These are phyloP conservation scores for Arthrinium phaeospermum DNA, from an alignment of 2,329 filamentous ascomycete genomes.

Conservation along the genomic window DNA sequence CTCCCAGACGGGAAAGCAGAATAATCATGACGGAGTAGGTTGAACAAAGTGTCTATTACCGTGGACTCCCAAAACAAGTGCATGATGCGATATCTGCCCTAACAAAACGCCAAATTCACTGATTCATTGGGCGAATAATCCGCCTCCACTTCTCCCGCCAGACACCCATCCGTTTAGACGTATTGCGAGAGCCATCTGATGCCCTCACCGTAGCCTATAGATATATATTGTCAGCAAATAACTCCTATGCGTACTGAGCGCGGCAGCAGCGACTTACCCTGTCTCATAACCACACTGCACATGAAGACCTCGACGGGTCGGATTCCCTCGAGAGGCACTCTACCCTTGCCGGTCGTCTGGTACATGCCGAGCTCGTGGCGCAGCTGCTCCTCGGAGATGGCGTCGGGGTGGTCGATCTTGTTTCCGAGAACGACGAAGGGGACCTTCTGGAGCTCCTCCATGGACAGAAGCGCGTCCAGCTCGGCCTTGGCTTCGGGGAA, in stretches of 20 bases:
- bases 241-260: conserved; percentile 25
- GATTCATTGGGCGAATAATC: conserved; percentile 9
- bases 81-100: conserved; percentile 18
- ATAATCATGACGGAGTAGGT: background rate
- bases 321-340: conserved; percentile 89
- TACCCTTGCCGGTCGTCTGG: conserved; percentile 96
- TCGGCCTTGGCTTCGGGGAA: conserved; percentile 95
- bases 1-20: background rate
- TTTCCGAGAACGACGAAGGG: conserved; percentile 97
- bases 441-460: conserved; percentile 96
- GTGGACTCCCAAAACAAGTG: conserved; percentile 10
- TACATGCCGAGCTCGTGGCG: conserved; percentile 91
- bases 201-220: conserved; percentile 80
- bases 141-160: background rate
- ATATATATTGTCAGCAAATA: conserved; percentile 36
- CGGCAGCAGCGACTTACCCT: conserved; percentile 63
- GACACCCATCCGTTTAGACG: conserved; percentile 60
- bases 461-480: conserved; percentile 90
- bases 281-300: conserved; percentile 98
- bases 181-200: conserved; percentile 95
- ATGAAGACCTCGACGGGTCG: conserved; percentile 97
- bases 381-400: conserved; percentile 93
- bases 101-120: conserved; percentile 19
- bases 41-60: conserved; percentile 19
- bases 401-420: conserved; percentile 98